Evolutionary conservation across 75 land plant species (phyloP).

Genomic region (Sequoia sempervirens): DNA sequence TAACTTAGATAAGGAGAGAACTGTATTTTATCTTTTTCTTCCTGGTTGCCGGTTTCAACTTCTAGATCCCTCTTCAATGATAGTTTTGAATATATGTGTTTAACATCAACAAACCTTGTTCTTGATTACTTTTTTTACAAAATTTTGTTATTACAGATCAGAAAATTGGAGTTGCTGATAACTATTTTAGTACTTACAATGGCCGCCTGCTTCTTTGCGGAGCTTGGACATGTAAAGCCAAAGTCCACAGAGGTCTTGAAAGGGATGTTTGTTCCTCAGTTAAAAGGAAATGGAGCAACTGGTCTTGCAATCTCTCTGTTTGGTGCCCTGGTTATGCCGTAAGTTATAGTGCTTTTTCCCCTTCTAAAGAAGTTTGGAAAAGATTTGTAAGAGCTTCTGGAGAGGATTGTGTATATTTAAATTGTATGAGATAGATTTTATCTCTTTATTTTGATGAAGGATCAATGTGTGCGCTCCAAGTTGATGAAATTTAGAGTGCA

Average conservation of each 20-base stretch:
- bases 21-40: neutral
- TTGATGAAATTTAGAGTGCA: no score
- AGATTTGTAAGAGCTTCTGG: neutral
- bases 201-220: conserved; percentile 39
- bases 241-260: conserved; percentile 28
- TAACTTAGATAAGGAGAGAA: neutral
- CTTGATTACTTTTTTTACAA: conserved; percentile 8
- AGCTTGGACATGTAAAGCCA: conserved; percentile 60
- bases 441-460: no score
- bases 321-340: conserved; percentile 80
- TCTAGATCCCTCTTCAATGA: neutral
- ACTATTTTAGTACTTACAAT: conserved; percentile 21
- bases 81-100: neutral
- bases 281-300: conserved; percentile 35
- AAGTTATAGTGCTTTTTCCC: neutral
- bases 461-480: no score
- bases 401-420: neutral
- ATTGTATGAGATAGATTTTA: neutral
- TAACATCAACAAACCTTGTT: neutral
- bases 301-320: conserved; percentile 25
- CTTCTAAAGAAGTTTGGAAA: neutral
- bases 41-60: neutral
- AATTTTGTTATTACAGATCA: conserved; percentile 18
- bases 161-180: conserved; percentile 23
- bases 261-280: conserved; percentile 47